Percentiles rank a stretch among this genome's conserved stretches.
phyloP scores from a whole-genome alignment of 169 alveolate genomes.

The Eimeria praecox region DNA sequence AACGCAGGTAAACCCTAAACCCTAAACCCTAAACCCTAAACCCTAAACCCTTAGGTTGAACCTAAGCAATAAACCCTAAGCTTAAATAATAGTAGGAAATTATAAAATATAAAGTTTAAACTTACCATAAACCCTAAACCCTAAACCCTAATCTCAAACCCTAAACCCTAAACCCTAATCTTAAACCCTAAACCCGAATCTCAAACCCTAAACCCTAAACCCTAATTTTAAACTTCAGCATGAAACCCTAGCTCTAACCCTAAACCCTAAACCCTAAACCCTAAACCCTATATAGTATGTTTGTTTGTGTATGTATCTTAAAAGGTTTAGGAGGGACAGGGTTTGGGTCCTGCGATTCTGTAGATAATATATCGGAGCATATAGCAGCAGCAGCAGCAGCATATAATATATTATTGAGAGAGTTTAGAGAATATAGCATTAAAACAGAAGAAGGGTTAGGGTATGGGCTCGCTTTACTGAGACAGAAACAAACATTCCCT shows the following conservation, averaged over 20 bases:
- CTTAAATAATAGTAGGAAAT: no score
- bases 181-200: no score
- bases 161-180: constrained; percentile 32
- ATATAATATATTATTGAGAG: constrained; percentile 58
- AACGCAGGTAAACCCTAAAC: constrained; percentile 71
- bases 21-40: constrained; percentile 36
- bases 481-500: constrained; percentile 69
- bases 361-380: constrained; percentile 5
- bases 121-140: neutral
- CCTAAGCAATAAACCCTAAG: neutral
- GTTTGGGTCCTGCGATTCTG: constrained; percentile 33
- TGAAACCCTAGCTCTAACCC: no score
- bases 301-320: neutral
- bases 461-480: constrained; percentile 67
- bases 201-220: no score
- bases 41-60: neutral
- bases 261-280: no score
- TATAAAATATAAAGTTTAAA: neutral
- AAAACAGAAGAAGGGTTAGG: constrained; percentile 75
- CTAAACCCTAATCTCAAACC: neutral
- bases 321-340: constrained; percentile 82
- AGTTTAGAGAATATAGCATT: neutral
- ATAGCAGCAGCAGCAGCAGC: neutral
- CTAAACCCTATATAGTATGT: neutral
- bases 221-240: no score